Evolutionary conservation across 2,329 filamentous ascomycete genomes (phyloP).

Genomic region (Cytospora chrysosperma): DNA sequence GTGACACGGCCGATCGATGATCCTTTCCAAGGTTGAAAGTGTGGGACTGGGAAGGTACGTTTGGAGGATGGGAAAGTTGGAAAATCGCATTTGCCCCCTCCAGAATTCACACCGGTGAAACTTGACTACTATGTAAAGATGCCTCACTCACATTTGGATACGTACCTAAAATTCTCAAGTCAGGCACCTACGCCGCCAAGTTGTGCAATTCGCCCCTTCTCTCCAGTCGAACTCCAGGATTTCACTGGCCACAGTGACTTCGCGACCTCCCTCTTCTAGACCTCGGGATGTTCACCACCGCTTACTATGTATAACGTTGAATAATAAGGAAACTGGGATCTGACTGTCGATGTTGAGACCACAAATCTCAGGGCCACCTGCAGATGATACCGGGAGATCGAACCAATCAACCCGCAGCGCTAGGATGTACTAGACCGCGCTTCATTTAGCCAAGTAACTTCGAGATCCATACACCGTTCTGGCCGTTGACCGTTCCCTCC

Average conservation of each 20-base stretch:
- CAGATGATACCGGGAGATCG: background rate
- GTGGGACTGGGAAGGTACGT: slow-evolving; percentile 10
- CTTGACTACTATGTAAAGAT: background rate
- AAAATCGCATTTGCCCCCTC: slow-evolving; percentile 20
- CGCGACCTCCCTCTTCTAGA: too few species aligned
- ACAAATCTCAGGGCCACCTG: background rate
- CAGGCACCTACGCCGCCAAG: background rate
- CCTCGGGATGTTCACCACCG: too few species aligned
- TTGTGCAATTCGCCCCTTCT: background rate
- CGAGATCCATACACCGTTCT: background rate
- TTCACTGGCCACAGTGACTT: too few species aligned
- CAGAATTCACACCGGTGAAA: background rate
- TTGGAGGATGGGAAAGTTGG: slow-evolving; percentile 21
- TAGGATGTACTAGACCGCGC: slow-evolving; percentile 1
- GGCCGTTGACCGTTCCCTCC: background rate
- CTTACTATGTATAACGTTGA: too few species aligned
- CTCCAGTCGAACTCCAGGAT: background rate
- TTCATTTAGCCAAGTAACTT: background rate
- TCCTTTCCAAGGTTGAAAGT: slow-evolving; percentile 1
- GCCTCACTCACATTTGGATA: background rate
- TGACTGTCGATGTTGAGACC: background rate
- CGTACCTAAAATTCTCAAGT: too few species aligned
- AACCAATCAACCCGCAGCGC: background rate
- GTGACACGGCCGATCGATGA: slow-evolving; percentile 10
- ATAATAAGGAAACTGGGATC: too few species aligned